These are phyloP conservation scores for Fraxinus americana DNA, from an alignment of 257 asterid genomes.

Conservation along the genomic window DNA sequence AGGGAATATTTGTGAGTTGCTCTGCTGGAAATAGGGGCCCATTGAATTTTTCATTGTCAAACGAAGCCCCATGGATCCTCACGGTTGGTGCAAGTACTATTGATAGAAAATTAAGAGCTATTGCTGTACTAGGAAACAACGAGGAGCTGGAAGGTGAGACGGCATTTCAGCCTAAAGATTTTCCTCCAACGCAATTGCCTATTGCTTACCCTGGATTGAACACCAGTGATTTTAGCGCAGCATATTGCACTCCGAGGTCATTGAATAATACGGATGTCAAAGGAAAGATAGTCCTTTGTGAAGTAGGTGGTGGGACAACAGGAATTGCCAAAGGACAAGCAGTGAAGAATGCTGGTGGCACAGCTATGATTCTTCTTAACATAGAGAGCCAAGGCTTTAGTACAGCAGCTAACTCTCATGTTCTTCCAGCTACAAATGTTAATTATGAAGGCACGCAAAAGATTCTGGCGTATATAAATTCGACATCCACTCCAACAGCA, in stretches of 20 bases:
- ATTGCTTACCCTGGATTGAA: not conserved
- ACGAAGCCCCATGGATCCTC: constrained; percentile 26
- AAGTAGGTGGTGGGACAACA: not conserved
- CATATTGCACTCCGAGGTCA: constrained; percentile 6
- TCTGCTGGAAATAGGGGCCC: constrained; percentile 23
- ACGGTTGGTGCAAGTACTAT: constrained; percentile 23
- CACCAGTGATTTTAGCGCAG: not conserved
- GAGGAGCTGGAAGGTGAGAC: constrained; percentile 19
- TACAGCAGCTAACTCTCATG: constrained; percentile 1
- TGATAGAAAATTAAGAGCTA: constrained; percentile 13
- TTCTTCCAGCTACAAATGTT: constrained; percentile 16
- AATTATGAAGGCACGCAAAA: constrained; percentile 6
- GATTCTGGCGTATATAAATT: not conserved
- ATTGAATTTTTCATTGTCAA: not conserved
- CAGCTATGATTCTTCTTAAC: constrained; percentile 25
- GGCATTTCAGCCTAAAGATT: constrained; percentile 9
- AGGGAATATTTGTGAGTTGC: constrained; percentile 22
- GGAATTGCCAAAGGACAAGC: constrained; percentile 18
- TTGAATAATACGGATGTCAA: not conserved
- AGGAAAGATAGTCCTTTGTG: constrained; percentile 13
- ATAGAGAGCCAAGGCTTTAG: not conserved
- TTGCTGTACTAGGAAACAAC: constrained; percentile 17
- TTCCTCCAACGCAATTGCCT: constrained; percentile 2
- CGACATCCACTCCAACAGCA: not conserved
- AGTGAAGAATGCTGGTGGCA: constrained; percentile 21